phyloP scores from a whole-genome alignment of 768 basidiomycete species.

The Tricholoma matsutake region DNA sequence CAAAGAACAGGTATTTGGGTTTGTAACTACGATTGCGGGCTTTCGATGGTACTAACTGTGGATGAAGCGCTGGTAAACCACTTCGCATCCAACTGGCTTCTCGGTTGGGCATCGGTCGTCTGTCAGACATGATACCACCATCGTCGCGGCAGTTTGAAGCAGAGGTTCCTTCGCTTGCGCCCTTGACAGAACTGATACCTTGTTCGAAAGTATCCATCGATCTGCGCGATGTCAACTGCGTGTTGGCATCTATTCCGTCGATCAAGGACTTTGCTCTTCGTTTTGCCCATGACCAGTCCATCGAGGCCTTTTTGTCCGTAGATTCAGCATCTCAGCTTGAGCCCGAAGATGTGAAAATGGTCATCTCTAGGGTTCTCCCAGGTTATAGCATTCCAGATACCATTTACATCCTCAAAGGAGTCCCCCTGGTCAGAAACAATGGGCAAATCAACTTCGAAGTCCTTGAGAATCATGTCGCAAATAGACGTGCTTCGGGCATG shows the following conservation, averaged over 20 bases:
- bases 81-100: constrained; percentile 41
- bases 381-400: constrained; percentile 41
- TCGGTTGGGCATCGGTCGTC: constrained; percentile 36
- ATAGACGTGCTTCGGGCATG: constrained; percentile 23
- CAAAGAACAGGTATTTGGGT: constrained; percentile 36
- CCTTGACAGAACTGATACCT: constrained; percentile 36
- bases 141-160: constrained; percentile 43
- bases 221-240: constrained; percentile 21
- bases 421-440: constrained; percentile 16
- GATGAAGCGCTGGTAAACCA: constrained; percentile 40
- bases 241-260: constrained; percentile 25
- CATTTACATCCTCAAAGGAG: constrained; percentile 28
- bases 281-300: constrained; percentile 26
- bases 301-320: constrained; percentile 38
- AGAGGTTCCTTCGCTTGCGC: constrained; percentile 26
- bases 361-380: constrained; percentile 25
- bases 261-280: constrained; percentile 36
- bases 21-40: background rate
- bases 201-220: constrained; percentile 33
- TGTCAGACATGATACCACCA: constrained; percentile 32
- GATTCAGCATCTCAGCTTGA: constrained; percentile 15
- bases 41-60: background rate
- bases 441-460: constrained; percentile 30
- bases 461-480: constrained; percentile 26
- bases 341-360: constrained; percentile 16